Evolutionary conservation across 495 filamentous ascomycete genomes (phyloP).

Genomic region (Xylaria scruposa): DNA sequence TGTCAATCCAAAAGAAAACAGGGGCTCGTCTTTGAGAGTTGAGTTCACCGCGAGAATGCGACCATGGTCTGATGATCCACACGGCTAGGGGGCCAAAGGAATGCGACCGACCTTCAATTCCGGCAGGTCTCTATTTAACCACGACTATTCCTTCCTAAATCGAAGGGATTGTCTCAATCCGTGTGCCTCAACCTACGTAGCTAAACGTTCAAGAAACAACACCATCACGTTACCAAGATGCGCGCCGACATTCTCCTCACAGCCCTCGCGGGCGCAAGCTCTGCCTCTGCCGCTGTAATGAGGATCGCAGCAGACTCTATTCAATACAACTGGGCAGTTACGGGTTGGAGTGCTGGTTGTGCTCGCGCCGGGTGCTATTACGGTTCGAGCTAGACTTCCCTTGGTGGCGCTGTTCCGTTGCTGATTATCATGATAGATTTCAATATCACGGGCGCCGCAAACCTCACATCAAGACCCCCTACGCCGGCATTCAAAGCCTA

Average conservation of each 20-base stretch:
- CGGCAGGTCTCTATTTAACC: constrained; percentile 9
- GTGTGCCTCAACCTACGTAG: background rate
- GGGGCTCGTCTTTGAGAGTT: constrained; percentile 10
- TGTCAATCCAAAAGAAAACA: constrained; percentile 5
- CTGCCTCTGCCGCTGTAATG: constrained; percentile 33
- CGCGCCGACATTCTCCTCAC: constrained; percentile 35
- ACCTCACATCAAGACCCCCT: constrained; percentile 30
- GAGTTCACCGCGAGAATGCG: constrained; percentile 17
- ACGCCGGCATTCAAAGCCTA: constrained; percentile 39
- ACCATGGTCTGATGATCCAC: constrained; percentile 19
- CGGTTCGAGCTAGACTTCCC: constrained; percentile 27
- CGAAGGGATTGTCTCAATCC: background rate
- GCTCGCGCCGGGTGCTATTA: constrained; percentile 28
- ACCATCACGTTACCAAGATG: constrained; percentile 29
- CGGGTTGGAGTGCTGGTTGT: constrained; percentile 41
- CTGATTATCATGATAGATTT: constrained; percentile 32
- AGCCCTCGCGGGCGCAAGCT: constrained; percentile 30
- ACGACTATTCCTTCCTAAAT: constrained; percentile 3
- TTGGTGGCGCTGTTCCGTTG: background rate
- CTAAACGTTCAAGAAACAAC: background rate
- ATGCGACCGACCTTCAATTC: constrained; percentile 10
- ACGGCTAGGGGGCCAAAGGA: constrained; percentile 5
- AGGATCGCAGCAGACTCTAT: constrained; percentile 29
- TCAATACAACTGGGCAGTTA: constrained; percentile 37
- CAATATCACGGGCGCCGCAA: constrained; percentile 34